Conservation (phyloP, 176 grass and related monocot species). For the Musa beccarii region DNA sequence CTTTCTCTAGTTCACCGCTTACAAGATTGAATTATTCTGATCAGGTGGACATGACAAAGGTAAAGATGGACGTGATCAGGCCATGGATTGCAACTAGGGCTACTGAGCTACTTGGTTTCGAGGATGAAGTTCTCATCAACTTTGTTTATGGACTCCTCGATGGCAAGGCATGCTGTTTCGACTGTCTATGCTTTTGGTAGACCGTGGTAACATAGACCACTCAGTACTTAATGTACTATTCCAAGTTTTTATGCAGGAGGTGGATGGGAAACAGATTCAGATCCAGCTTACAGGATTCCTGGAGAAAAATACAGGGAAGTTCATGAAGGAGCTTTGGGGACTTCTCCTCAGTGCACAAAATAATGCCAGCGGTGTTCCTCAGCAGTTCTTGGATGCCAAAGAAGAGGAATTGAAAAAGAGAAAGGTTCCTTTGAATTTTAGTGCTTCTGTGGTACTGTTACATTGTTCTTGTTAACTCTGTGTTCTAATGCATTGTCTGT, state of each 20-base stretch:
- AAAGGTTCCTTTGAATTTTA: constrained; percentile 39
- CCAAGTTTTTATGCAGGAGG: constrained; percentile 33
- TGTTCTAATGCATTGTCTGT: constrained; percentile 3
- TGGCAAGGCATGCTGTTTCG: constrained; percentile 37
- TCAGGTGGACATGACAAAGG: constrained; percentile 86
- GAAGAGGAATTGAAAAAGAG: constrained; percentile 64
- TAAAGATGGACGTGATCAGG: constrained; percentile 92
- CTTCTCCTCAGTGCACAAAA: constrained; percentile 76
- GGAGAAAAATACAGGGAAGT: constrained; percentile 94
- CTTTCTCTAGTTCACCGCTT: too few relatives aligned
- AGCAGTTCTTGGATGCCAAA: constrained; percentile 95
- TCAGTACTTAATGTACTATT: neutral
- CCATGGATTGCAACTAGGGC: constrained; percentile 92
- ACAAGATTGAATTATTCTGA: neutral
- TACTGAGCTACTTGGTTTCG: constrained; percentile 92
- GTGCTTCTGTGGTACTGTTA: neutral
- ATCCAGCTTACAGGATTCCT: constrained; percentile 95
- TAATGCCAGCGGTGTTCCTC: constrained; percentile 92
- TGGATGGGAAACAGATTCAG: constrained; percentile 92
- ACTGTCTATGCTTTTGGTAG: neutral
- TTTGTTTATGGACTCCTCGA: constrained; percentile 91
- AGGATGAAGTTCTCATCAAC: constrained; percentile 96
- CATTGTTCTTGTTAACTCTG: neutral
- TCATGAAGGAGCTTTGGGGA: constrained; percentile 94
- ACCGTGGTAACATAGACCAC: too few relatives aligned